phyloP scores from a whole-genome alignment of 345 rosid genomes.

The Eucalyptus marginata region DNA sequence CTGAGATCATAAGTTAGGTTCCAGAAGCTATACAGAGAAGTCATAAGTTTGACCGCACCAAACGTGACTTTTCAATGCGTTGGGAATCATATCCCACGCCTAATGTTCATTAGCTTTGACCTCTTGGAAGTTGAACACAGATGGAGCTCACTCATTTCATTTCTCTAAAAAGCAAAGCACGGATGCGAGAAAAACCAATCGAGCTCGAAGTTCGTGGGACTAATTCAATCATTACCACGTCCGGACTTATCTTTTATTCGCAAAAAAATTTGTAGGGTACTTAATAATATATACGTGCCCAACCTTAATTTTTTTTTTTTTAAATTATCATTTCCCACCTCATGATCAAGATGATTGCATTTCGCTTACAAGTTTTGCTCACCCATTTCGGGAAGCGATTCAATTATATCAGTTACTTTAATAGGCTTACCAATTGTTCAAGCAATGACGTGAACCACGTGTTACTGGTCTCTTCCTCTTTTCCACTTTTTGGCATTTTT shows the following conservation, averaged over 20 bases:
- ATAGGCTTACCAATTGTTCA: background rate
- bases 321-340: background rate
- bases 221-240: background rate
- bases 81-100: background rate
- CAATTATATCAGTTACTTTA: too few species aligned
- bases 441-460: background rate
- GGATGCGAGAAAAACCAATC: background rate
- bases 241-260: background rate
- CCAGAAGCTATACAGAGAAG: background rate
- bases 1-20: too few species aligned
- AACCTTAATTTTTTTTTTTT: too few species aligned
- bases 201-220: background rate
- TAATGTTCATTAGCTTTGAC: background rate
- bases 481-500: background rate
- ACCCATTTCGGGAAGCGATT: background rate
- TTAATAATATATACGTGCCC: too few species aligned
- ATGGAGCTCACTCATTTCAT: background rate
- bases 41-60: background rate
- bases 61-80: background rate
- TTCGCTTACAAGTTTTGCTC: background rate
- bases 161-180: background rate
- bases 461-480: background rate
- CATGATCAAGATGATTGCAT: background rate
- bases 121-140: background rate
- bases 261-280: too few species aligned